phyloP scores from a whole-genome alignment of 164 flowering plant genomes.

The Macadamia integrifolia region DNA sequence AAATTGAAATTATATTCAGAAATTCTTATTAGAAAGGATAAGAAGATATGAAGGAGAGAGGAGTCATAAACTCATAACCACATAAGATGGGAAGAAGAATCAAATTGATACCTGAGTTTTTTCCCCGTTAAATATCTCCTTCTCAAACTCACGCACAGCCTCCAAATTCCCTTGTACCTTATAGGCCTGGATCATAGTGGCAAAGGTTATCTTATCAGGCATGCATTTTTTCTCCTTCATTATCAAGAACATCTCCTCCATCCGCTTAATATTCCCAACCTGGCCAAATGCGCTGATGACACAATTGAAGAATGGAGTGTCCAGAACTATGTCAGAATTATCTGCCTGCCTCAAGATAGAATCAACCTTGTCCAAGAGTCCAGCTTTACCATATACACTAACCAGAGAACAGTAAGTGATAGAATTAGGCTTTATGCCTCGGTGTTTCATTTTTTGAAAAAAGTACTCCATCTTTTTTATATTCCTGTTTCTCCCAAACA shows the following conservation, averaged over 20 bases:
- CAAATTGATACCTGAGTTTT: slow-evolving; percentile 13
- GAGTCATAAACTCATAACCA: no score
- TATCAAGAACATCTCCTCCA: slow-evolving; percentile 47
- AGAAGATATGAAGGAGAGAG: no score
- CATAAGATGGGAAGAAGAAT: no score
- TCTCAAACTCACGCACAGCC: slow-evolving; percentile 33
- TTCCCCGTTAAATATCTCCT: slow-evolving; percentile 5
- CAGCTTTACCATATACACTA: slow-evolving; percentile 60
- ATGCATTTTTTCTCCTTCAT: slow-evolving; percentile 61
- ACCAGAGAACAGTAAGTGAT: slow-evolving; percentile 82
- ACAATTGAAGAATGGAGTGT: slow-evolving; percentile 83
- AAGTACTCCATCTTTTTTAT: slow-evolving; percentile 67
- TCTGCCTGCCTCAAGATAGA: slow-evolving; percentile 66
- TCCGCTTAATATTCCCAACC: slow-evolving; percentile 52
- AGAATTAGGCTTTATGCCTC: slow-evolving; percentile 78
- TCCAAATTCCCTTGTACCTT: slow-evolving; percentile 52
- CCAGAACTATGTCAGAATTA: slow-evolving; percentile 71
- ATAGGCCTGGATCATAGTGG: slow-evolving; percentile 68
- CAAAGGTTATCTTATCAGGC: slow-evolving; percentile 66
- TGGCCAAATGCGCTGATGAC: slow-evolving; percentile 71
- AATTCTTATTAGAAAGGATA: no score
- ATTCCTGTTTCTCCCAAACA: slow-evolving; percentile 58
- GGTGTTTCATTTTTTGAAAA: slow-evolving; percentile 69
- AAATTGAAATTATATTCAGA: no score
- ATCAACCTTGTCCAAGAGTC: slow-evolving; percentile 42